Base-by-base conservation (phyloP, 1,284 basidiomycete species). In the Heterobasidion parviporum region DNA sequence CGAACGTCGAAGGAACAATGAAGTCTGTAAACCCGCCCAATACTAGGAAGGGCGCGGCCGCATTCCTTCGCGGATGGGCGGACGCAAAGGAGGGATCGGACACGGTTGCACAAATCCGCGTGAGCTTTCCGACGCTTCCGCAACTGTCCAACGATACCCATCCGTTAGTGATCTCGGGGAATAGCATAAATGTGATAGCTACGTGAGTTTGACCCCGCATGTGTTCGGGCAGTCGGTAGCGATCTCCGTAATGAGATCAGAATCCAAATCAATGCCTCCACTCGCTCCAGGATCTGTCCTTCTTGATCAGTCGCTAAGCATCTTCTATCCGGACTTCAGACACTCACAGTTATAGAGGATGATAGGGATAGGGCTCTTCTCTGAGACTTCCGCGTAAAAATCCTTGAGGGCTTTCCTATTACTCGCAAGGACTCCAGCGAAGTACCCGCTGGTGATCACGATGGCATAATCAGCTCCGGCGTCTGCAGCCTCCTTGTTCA, bases 81-180 rank as follows among this genome's bases (percentile, higher is more conserved):
- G 75, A 67, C 36, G 72, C 63, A 70, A 92, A 92, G 3, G 74
- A 70, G 3, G 79, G 64, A n/a, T 76, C 71, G 16, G 85, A 79
- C 6, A 92, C 82, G 5, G 78, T 76, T 35, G 82, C 83, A 48
- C 85, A 83, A 61, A 96, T 87, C 56, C 93, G 81, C 26, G 88
- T 90, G 62, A 94, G 78, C 72, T 96, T 96, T 55, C 93, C 93
- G 58, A 96, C 89, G 61, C 89, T 89, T 46, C 90, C 92, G 65
- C 93, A 95, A 34, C 89, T 92, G 64, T 50, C 46, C 20, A 54
- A 8, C 45, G 35, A 15, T 8, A 50, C 44, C 5, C 26, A 26
- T 26, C 26, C 26, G 26, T 26, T 26, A 26, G 26, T 26, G 26
- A 26, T 26, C 26, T 26, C 4, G 26, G 26, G 26, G 26, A 26